Base-by-base conservation (phyloP, 331 rosid genomes). In the Cydonia oblonga region DNA sequence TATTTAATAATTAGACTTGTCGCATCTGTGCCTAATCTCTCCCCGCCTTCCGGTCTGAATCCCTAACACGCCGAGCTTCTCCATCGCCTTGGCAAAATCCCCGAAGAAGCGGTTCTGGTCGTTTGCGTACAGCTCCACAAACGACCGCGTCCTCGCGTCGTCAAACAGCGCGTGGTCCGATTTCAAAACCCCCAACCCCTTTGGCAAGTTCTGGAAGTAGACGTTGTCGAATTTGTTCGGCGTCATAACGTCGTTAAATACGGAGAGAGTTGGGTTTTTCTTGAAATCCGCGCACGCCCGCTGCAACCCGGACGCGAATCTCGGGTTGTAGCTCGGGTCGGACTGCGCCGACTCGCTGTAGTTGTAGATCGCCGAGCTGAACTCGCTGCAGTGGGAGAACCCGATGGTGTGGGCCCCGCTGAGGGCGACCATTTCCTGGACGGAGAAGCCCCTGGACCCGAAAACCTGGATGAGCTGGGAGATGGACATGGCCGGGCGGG, bases 351-450 rank as follows among this genome's bases (percentile, higher is more conserved):
- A 9, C 3, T 44, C 56, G 73, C 87, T 82, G 80, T 65, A 72
- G 75, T 87, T 87, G 76, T 81, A 86, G 65, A 90, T 73, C 14
- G 76, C 85, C 0, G 73, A 4, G 65, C 54, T 70, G 54, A 92
- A 78, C 25, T 92, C 86, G 6, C 69, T 76, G 58, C 98, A 92
- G 32, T 92, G 98, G 0, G 96, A 75, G 78, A 92, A 87, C 4
- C 98, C 98, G 0, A 92, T 83, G 8, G 98, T 88, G 87, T 92
- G 98, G 3, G 98, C 98, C 5, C 98, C 98, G 13, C 68, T 69
- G 15, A 92, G 76, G 1, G 96, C 98, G 23, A 92, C 96, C 85
- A 87, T 82, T 65, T 92, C 96, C 53, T 89, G 86, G 0, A 81
- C 77, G 22, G 98, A 71, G 60, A 92, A 88, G 0, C 96, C 96